These are phyloP conservation scores for Bondarzewia mesenterica DNA, from an alignment of 1,284 basidiomycete species.

Conservation along the genomic window DNA sequence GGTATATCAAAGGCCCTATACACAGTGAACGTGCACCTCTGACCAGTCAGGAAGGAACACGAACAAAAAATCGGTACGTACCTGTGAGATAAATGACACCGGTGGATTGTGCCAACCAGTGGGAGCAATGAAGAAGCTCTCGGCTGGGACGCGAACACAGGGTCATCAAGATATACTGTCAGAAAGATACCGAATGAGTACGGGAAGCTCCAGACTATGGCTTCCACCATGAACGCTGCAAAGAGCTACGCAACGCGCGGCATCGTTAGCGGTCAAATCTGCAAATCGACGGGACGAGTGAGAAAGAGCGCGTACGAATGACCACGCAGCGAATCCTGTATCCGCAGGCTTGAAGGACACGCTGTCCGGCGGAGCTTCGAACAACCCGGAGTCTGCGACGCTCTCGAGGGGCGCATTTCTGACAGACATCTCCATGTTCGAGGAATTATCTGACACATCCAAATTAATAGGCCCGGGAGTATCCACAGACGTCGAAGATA, in stretches of 20 bases:
- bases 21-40: not conserved
- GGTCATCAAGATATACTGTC: constrained; percentile 23
- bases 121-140: constrained; percentile 23
- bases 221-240: constrained; percentile 27
- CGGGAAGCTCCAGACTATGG: constrained; percentile 32
- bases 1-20: constrained; percentile 20
- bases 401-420: not conserved
- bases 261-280: not conserved
- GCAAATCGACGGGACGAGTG: no score
- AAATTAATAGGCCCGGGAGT: not conserved
- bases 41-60: not conserved
- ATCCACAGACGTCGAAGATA: not conserved
- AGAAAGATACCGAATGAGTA: constrained; percentile 26
- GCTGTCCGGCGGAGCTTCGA: not conserved
- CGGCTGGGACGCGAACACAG: constrained; percentile 16
- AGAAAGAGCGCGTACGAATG: constrained; percentile 15
- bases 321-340: constrained; percentile 23
- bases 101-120: constrained; percentile 23
- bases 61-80: constrained; percentile 9
- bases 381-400: not conserved
- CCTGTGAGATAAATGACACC: constrained; percentile 28
- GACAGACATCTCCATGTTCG: not conserved
- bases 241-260: constrained; percentile 16
- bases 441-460: no score
- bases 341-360: constrained; percentile 19